Percentiles rank a stretch among this genome's conserved stretches.
phyloP scores from a whole-genome alignment of 345 rosid genomes.

The Isatis tinctoria region DNA sequence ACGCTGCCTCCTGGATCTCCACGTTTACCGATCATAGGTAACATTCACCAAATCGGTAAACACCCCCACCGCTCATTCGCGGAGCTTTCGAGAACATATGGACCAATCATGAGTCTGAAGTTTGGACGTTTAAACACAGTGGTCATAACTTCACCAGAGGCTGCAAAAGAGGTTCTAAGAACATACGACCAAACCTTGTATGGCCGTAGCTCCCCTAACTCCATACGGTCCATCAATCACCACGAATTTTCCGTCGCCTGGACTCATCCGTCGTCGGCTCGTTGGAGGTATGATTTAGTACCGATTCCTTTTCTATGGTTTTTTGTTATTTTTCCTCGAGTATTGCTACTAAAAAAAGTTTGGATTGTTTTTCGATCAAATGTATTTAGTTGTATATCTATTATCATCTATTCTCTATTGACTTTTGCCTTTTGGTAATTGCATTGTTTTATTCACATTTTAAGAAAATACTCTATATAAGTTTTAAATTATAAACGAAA shows the following conservation, averaged over 20 bases:
- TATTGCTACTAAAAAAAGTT: neutral
- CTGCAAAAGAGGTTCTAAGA: constrained; percentile 25
- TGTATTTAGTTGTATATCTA: neutral
- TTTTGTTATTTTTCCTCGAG: neutral
- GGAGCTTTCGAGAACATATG: constrained; percentile 34
- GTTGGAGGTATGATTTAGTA: constrained; percentile 25
- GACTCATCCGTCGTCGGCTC: constrained; percentile 18
- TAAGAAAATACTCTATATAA: neutral
- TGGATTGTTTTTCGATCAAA: neutral
- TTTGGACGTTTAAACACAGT: constrained; percentile 16
- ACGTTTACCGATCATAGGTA: constrained; percentile 38
- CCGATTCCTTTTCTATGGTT: neutral
- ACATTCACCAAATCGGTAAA: constrained; percentile 36
- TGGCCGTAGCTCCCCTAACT: constrained; percentile 12
- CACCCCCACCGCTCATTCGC: constrained; percentile 36
- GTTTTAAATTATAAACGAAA: neutral
- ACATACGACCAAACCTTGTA: constrained; percentile 35
- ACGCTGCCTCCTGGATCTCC: constrained; percentile 29
- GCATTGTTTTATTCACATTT: neutral
- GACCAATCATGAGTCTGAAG: constrained; percentile 41
- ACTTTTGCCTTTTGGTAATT: neutral
- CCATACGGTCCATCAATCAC: constrained; percentile 10
- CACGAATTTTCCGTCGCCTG: constrained; percentile 12
- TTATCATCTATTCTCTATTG: too few species aligned
- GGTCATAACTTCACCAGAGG: constrained; percentile 23